A percentile compares a stretch with the other conserved stretches of the same genome.
Evolutionary conservation across 2,329 filamentous ascomycete genomes (phyloP).

Genomic region (Fusarium scirpi): DNA sequence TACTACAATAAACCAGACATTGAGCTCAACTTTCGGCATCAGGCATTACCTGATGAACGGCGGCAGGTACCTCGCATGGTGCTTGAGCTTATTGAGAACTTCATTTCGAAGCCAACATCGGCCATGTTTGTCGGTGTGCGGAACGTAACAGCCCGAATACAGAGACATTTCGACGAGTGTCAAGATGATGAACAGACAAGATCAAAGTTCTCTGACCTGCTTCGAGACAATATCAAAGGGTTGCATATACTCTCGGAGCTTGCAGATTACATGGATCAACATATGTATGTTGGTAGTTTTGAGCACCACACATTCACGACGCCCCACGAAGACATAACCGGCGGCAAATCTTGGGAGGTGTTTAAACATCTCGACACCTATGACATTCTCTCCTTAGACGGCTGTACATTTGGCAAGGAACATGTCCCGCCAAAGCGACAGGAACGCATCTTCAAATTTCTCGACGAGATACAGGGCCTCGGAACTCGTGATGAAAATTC

Average conservation of each 20-base stretch:
- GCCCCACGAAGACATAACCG: not conserved
- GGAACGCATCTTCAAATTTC: constrained; percentile 29
- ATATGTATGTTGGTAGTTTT: not conserved
- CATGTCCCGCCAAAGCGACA: constrained; percentile 28
- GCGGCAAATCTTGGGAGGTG: not conserved
- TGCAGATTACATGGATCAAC: constrained; percentile 32
- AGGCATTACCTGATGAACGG: constrained; percentile 2
- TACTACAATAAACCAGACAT: constrained; percentile 6
- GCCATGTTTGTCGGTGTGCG: constrained; percentile 33
- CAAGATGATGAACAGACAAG: constrained; percentile 21
- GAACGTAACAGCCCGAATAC: constrained; percentile 34
- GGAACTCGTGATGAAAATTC: not conserved
- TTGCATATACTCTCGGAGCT: constrained; percentile 40
- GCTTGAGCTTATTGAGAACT: constrained; percentile 42
- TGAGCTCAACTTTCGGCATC: constrained; percentile 1
- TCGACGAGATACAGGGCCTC: constrained; percentile 41
- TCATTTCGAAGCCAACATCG: constrained; percentile 26
- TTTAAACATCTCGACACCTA: constrained; percentile 1
- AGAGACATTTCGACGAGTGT: constrained; percentile 33
- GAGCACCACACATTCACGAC: not conserved
- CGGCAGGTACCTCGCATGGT: constrained; percentile 20
- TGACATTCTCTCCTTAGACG: constrained; percentile 34
- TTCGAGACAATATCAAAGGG: constrained; percentile 37
- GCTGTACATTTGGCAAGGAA: constrained; percentile 21
- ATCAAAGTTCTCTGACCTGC: constrained; percentile 36